These are phyloP conservation scores for Paspalum notatum DNA, from an alignment of 176 grass and related monocot genomes.

Conservation along the genomic window DNA sequence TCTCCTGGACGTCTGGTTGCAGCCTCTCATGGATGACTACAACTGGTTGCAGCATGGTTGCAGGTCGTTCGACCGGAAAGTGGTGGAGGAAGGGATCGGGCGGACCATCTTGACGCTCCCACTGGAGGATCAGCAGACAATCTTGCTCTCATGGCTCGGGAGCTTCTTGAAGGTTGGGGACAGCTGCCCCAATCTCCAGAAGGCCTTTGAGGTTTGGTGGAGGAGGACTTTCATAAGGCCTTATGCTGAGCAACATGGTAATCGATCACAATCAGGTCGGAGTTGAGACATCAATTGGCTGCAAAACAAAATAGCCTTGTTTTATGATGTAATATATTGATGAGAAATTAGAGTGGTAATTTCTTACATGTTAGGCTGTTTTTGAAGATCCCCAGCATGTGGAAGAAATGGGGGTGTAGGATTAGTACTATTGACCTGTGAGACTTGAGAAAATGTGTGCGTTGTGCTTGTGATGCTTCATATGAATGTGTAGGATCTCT, in stretches of 20 bases:
- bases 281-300: slow-evolving; percentile 33
- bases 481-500: slow-evolving; percentile 11
- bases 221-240: slow-evolving; percentile 87
- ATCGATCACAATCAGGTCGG: slow-evolving; percentile 1
- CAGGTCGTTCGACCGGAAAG: slow-evolving; percentile 71
- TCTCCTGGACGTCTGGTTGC: slow-evolving; percentile 81
- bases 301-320: neutral
- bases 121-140: slow-evolving; percentile 83
- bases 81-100: slow-evolving; percentile 90
- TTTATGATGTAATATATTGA: slow-evolving; percentile 25
- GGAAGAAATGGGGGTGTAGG: slow-evolving; percentile 24
- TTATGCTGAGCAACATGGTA: slow-evolving; percentile 63
- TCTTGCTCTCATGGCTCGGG: slow-evolving; percentile 81
- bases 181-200: slow-evolving; percentile 91
- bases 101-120: slow-evolving; percentile 87
- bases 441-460: slow-evolving; percentile 41
- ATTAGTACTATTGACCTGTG: slow-evolving; percentile 29
- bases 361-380: slow-evolving; percentile 26
- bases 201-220: slow-evolving; percentile 99
- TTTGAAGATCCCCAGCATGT: slow-evolving; percentile 8
- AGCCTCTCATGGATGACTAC: slow-evolving; percentile 94
- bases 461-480: slow-evolving; percentile 45
- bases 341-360: slow-evolving; percentile 21
- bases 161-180: slow-evolving; percentile 82
- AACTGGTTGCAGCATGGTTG: slow-evolving; percentile 89